These are phyloP conservation scores for Ogataea methanolica DNA, from an alignment of 805 yeast genomes.

Conservation along the genomic window DNA sequence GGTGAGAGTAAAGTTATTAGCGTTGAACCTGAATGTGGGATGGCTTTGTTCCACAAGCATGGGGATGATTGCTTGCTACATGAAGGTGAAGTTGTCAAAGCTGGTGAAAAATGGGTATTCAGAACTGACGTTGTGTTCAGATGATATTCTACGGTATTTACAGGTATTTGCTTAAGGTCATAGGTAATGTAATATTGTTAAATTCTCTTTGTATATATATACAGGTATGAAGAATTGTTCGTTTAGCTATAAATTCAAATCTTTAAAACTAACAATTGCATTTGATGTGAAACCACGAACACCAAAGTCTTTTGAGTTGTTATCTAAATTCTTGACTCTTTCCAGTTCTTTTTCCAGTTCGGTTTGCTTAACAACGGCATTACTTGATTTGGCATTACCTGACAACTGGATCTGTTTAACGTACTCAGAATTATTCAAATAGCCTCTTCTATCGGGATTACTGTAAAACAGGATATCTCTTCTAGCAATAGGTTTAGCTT, in stretches of 20 bases:
- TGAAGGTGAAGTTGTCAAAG: conserved; percentile 47
- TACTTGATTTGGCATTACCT: conserved; percentile 2
- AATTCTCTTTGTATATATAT: conserved; percentile 2
- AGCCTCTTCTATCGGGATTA: conserved; percentile 69
- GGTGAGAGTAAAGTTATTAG: conserved; percentile 22
- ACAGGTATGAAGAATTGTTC: conserved; percentile 1
- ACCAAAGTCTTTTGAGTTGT: conserved; percentile 9
- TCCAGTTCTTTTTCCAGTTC: conserved; percentile 11
- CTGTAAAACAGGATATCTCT: conserved; percentile 79
- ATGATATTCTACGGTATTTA: not conserved
- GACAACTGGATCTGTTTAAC: conserved; percentile 27
- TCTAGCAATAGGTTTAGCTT: conserved; percentile 80
- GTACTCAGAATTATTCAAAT: conserved; percentile 40
- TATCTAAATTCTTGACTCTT: conserved; percentile 16
- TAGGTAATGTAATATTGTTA: not conserved
- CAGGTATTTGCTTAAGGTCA: not conserved
- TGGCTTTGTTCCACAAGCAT: conserved; percentile 60
- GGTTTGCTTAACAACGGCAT: conserved; percentile 13
- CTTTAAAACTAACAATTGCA: conserved; percentile 20
- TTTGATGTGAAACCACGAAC: conserved; percentile 19
- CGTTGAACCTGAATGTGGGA: conserved; percentile 47
- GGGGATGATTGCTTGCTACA: conserved; percentile 61
- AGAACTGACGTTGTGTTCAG: conserved; percentile 50
- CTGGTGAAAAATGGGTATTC: conserved; percentile 59
- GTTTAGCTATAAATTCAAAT: conserved; percentile 15